Conservation (phyloP, 805 yeast genomes). For the Saccharomycopsis schoenii region DNA sequence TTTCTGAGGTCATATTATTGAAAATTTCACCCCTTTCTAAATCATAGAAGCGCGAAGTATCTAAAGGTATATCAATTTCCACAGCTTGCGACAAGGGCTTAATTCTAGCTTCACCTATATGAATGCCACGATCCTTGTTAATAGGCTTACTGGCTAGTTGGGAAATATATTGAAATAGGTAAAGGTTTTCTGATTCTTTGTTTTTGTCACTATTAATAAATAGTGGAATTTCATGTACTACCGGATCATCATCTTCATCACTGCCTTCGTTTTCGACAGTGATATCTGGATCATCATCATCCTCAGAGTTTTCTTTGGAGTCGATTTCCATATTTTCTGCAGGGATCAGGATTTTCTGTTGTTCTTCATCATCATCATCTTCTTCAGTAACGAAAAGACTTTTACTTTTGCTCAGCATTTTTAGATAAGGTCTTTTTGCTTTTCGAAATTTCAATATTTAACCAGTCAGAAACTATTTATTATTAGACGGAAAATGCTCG, state of each 20-base stretch:
- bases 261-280: slow-evolving; percentile 18
- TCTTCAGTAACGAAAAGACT: slow-evolving; percentile 6
- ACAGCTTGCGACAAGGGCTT: slow-evolving; percentile 56
- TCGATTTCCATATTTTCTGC: background rate
- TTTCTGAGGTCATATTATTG: slow-evolving; percentile 47
- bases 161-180: slow-evolving; percentile 54
- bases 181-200: slow-evolving; percentile 23
- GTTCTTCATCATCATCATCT: slow-evolving; percentile 1
- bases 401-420: background rate
- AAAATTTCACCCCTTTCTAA: slow-evolving; percentile 52
- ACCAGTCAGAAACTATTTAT: too few species aligned
- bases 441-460: too few species aligned
- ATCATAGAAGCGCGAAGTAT: slow-evolving; percentile 60
- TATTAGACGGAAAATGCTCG: too few species aligned
- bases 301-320: background rate
- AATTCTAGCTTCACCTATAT: slow-evolving; percentile 36
- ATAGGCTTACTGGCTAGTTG: slow-evolving; percentile 37
- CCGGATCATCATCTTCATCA: slow-evolving; percentile 38
- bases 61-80: slow-evolving; percentile 70
- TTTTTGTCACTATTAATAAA: slow-evolving; percentile 26
- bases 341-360: background rate
- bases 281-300: background rate
- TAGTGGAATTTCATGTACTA: slow-evolving; percentile 52
- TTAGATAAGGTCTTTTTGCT: background rate
- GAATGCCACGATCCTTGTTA: slow-evolving; percentile 27